A percentile compares a stretch with the other conserved stretches of the same genome.
These are phyloP conservation scores for Pythium pyrilobum DNA, from an alignment of 352 stramenopile species.

Conservation along the genomic window DNA sequence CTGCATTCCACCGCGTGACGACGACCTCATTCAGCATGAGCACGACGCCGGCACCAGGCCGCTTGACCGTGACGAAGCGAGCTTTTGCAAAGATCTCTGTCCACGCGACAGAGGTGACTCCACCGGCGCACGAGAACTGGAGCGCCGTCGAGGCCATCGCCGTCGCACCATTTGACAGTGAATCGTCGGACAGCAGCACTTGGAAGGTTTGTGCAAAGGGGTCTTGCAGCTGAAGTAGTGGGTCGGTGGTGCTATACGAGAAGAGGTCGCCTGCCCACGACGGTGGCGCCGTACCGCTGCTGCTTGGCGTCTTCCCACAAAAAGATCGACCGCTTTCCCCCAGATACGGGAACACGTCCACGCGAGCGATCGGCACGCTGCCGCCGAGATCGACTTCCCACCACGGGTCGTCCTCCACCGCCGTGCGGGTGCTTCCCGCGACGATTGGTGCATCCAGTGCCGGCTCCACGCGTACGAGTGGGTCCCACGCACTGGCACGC, in stretches of 20 bases:
- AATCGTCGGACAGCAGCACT: constrained; percentile 31
- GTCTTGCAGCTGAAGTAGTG: constrained; percentile 32
- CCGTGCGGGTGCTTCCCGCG: constrained; percentile 45
- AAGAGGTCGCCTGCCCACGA: constrained; percentile 46
- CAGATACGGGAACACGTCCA: constrained; percentile 50
- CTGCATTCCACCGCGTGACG: constrained; percentile 55
- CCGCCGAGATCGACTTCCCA: constrained; percentile 67
- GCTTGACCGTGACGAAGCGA: constrained; percentile 46
- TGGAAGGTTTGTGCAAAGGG: constrained; percentile 56
- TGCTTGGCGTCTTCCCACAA: constrained; percentile 13
- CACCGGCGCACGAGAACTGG: constrained; percentile 44
- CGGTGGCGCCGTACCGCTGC: constrained; percentile 3
- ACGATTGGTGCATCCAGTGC: background rate
- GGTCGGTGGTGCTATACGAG: constrained; percentile 29
- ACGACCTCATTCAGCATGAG: constrained; percentile 75
- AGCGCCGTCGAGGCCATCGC: constrained; percentile 25
- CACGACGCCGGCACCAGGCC: constrained; percentile 16
- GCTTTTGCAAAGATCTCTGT: constrained; percentile 30
- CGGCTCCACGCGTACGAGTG: constrained; percentile 18
- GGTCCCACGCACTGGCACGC: constrained; percentile 30
- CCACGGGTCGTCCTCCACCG: constrained; percentile 40
- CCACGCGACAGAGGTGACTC: constrained; percentile 31
- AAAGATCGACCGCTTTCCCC: constrained; percentile 31
- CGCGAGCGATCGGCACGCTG: constrained; percentile 31
- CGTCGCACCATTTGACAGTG: constrained; percentile 1